Percentiles rank a stretch among this genome's conserved stretches.
These are phyloP conservation scores for Fereydounia khargensis DNA, from an alignment of 1,284 basidiomycete genomes.

Conservation along the genomic window DNA sequence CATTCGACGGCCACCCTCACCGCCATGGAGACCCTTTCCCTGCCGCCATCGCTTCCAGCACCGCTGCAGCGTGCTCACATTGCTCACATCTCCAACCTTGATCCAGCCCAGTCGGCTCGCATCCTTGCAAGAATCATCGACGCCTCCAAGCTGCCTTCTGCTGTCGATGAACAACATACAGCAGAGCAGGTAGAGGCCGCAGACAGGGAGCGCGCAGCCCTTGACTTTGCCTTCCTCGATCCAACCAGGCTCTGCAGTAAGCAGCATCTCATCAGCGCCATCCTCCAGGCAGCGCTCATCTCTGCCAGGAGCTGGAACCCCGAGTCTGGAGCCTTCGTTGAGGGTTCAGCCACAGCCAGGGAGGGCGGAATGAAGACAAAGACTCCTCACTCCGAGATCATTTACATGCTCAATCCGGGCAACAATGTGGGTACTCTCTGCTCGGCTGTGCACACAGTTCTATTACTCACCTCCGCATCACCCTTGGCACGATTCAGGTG, in stretches of 20 bases:
- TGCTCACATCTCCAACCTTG: slow-evolving; percentile 26
- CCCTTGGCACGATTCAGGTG: slow-evolving; percentile 8
- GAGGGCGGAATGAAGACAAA: slow-evolving; percentile 33
- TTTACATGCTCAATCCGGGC: slow-evolving; percentile 28
- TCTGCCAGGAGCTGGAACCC: slow-evolving; percentile 17
- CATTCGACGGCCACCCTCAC: no score
- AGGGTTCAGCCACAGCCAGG: slow-evolving; percentile 13
- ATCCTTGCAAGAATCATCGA: slow-evolving; percentile 28
- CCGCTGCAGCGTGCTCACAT: slow-evolving; percentile 20
- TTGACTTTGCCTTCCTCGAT: slow-evolving; percentile 39
- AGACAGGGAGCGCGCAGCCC: slow-evolving; percentile 9
- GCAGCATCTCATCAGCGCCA: slow-evolving; percentile 20
- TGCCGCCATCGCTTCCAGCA: slow-evolving; percentile 10
- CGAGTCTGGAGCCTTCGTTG: slow-evolving; percentile 6
- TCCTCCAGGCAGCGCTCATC: slow-evolving; percentile 24
- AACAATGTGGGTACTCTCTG: slow-evolving; percentile 21
- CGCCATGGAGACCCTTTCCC: slow-evolving; percentile 19
- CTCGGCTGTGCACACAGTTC: background rate
- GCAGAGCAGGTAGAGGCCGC: slow-evolving; percentile 4
- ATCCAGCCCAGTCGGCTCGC: slow-evolving; percentile 14
- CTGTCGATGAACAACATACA: slow-evolving; percentile 1
- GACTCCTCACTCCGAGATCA: slow-evolving; percentile 32
- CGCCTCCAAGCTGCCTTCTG: slow-evolving; percentile 18
- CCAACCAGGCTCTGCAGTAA: slow-evolving; percentile 24
- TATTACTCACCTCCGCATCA: background rate